Percentiles rank a stretch among this genome's conserved stretches.
Evolutionary conservation across 2,329 filamentous ascomycete species (phyloP).

Genomic region (Chaetomium sp.): DNA sequence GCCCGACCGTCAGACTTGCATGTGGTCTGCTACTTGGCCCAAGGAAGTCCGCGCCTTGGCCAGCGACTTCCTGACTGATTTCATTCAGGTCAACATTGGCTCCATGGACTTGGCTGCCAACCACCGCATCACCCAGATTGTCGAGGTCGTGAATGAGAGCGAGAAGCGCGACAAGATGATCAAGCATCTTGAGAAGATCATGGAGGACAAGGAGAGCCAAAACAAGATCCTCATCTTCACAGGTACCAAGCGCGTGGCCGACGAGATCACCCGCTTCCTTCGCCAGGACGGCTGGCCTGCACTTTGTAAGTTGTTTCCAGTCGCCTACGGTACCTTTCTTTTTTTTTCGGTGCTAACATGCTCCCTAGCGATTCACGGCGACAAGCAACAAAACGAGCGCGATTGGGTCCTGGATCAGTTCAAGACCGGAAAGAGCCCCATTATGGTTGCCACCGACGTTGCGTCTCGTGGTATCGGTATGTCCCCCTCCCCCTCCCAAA

Average conservation of each 20-base stretch:
- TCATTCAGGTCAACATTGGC: slow-evolving; percentile 98
- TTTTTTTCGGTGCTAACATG: slow-evolving; percentile 41
- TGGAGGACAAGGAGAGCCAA: slow-evolving; percentile 92
- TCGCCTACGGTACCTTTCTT: slow-evolving; percentile 45
- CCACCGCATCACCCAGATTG: slow-evolving; percentile 95
- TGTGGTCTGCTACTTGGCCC: slow-evolving; percentile 99
- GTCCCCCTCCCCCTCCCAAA: slow-evolving; percentile 55
- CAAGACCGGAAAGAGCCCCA: slow-evolving; percentile 98
- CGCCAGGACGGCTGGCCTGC: slow-evolving; percentile 98
- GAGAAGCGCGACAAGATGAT: slow-evolving; percentile 98
- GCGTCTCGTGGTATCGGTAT: slow-evolving; percentile 99
- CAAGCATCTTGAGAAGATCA: slow-evolving; percentile 95
- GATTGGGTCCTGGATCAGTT: slow-evolving; percentile 99
- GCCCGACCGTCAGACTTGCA: slow-evolving; percentile 96
- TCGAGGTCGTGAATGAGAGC: slow-evolving; percentile 92
- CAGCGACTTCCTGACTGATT: slow-evolving; percentile 87
- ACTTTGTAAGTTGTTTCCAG: slow-evolving; percentile 69
- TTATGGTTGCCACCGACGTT: slow-evolving; percentile 99
- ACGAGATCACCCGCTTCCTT: slow-evolving; percentile 96
- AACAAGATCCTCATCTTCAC: slow-evolving; percentile 97
- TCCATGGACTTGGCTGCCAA: slow-evolving; percentile 96
- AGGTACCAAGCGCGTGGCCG: slow-evolving; percentile 89
- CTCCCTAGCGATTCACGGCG: slow-evolving; percentile 84
- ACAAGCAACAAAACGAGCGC: slow-evolving; percentile 99
- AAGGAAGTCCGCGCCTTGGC: slow-evolving; percentile 96